Conservation (phyloP, 1,284 basidiomycete genomes). For the Cutaneotrichosporon sp. region DNA sequence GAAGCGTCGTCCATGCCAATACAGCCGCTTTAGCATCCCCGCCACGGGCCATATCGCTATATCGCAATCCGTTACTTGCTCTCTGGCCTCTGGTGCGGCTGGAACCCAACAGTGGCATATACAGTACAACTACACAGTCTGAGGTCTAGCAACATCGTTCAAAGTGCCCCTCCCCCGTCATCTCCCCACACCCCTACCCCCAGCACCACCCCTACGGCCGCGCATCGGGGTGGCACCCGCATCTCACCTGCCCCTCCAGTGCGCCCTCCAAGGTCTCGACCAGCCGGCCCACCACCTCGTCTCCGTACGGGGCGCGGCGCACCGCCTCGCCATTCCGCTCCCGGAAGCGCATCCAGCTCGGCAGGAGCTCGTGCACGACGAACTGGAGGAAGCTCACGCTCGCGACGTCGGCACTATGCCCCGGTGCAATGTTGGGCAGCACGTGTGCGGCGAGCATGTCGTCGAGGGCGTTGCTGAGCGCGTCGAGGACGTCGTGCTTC, state of each 20-base stretch:
- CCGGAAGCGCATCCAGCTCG: neutral
- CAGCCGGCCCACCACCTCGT: neutral
- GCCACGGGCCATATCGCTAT: no score
- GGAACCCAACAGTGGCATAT: neutral
- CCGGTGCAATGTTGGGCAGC: neutral
- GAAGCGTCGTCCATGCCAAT: no score
- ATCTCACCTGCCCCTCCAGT: neutral
- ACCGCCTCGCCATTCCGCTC: neutral
- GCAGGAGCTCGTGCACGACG: constrained; percentile 4
- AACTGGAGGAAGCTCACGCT: constrained; percentile 3
- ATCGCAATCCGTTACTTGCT: no score
- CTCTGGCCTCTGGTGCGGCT: no score
- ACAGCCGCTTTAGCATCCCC: no score
- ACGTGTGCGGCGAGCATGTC: neutral
- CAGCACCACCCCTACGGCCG: no score
- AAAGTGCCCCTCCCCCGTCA: no score
- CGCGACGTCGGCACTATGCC: neutral
- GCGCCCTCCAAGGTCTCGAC: neutral
- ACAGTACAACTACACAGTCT: neutral
- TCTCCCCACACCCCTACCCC: no score
- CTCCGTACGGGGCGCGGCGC: neutral
- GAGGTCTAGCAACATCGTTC: no score
- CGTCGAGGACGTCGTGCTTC: no score
- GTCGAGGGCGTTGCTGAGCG: neutral
- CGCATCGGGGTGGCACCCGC: neutral